Conservation (phyloP, 192 early-diverging fungal genomes). For the Backusella psychrophila region DNA sequence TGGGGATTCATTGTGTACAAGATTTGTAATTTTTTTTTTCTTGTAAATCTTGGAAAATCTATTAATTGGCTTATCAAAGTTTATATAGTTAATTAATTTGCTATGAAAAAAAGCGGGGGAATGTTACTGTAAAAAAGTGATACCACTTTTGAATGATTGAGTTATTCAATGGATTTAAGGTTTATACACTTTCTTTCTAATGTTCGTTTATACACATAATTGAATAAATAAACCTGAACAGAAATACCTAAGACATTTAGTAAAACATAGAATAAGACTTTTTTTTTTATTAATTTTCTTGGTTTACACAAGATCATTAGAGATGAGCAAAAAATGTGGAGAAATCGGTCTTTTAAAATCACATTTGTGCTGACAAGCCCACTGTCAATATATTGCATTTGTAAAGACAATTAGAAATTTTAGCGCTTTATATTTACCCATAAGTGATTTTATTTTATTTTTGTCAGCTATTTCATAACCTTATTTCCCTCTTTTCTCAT, state of each 20-base stretch:
- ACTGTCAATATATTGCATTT: conserved; percentile 5
- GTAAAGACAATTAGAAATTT: conserved; percentile 12
- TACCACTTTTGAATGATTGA: background rate
- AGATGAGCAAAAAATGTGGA: background rate
- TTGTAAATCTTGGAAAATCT: background rate
- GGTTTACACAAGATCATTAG: background rate
- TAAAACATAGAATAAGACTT: background rate
- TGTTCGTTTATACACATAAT: background rate
- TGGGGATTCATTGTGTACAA: background rate
- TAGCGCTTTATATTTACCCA: background rate
- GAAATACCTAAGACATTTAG: background rate
- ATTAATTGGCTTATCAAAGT: background rate
- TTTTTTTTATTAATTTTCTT: background rate
- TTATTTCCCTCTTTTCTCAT: background rate
- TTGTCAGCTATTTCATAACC: background rate
- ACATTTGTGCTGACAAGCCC: background rate
- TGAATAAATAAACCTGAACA: background rate
- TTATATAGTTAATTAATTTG: background rate
- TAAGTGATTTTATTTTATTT: background rate
- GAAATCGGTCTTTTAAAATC: background rate
- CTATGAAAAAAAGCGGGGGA: background rate
- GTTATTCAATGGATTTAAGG: background rate
- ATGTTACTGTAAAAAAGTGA: background rate
- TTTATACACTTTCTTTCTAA: background rate
- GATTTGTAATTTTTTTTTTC: background rate